These are phyloP conservation scores for Ustilago hordei DNA, from an alignment of 1,284 basidiomycete genomes.

Conservation along the genomic window DNA sequence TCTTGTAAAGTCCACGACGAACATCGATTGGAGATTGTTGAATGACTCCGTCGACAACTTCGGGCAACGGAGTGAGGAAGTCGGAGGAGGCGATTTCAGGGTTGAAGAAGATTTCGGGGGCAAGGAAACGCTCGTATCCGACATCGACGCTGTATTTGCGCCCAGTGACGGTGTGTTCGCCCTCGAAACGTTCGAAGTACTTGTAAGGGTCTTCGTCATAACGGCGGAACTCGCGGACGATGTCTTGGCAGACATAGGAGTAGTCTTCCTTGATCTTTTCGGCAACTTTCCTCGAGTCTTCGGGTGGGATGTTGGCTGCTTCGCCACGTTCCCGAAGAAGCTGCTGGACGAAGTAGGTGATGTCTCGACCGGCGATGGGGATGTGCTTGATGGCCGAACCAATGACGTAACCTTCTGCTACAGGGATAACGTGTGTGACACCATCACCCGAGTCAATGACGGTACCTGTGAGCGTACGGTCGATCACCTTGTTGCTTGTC, in stretches of 20 bases:
- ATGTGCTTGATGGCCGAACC: slow-evolving; percentile 99
- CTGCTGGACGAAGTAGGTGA: slow-evolving; percentile 96
- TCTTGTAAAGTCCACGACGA: slow-evolving; percentile 93
- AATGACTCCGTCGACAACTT: slow-evolving; percentile 96
- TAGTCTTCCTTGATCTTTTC: slow-evolving; percentile 98
- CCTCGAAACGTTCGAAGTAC: slow-evolving; percentile 93
- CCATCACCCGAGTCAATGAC: slow-evolving; percentile 99
- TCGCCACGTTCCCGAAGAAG: slow-evolving; percentile 95
- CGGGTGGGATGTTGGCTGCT: slow-evolving; percentile 88
- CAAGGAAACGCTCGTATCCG: slow-evolving; percentile 98
- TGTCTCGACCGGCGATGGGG: slow-evolving; percentile 97
- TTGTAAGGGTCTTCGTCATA: slow-evolving; percentile 97
- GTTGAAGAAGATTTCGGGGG: slow-evolving; percentile 99
- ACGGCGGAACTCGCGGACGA: slow-evolving; percentile 98
- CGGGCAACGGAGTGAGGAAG: slow-evolving; percentile 95
- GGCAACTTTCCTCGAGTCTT: slow-evolving; percentile 92
- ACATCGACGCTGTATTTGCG: slow-evolving; percentile 92
- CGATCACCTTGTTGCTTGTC: slow-evolving; percentile 91
- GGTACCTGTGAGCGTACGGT: slow-evolving; percentile 94
- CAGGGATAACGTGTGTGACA: slow-evolving; percentile 96
- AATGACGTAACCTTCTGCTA: slow-evolving; percentile 97
- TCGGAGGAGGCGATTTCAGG: slow-evolving; percentile 98
- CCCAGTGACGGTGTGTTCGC: slow-evolving; percentile 91
- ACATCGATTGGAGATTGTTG: slow-evolving; percentile 96
- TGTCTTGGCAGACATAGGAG: slow-evolving; percentile 97